Percentiles rank a stretch among this genome's conserved stretches.
Conservation (phyloP, 805 yeast species). For the Priceomyces fermenticarens region DNA sequence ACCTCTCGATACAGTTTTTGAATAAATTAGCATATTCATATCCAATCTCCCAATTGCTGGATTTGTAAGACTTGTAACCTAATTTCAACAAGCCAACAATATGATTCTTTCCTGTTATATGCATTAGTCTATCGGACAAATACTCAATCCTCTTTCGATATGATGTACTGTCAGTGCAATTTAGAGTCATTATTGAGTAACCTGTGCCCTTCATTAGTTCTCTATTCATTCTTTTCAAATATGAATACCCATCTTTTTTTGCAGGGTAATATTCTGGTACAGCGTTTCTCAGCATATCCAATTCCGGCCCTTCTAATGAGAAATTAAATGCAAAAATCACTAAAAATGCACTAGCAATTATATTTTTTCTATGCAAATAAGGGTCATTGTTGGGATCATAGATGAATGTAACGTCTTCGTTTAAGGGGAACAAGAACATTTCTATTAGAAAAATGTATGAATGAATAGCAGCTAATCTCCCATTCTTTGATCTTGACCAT, state of each 20-base stretch:
- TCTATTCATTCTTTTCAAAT: slow-evolving; percentile 46
- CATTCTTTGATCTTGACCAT: slow-evolving; percentile 49
- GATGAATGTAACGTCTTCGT: slow-evolving; percentile 40
- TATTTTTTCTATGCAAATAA: slow-evolving; percentile 35
- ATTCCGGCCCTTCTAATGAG: slow-evolving; percentile 47
- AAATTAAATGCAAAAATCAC: slow-evolving; percentile 54
- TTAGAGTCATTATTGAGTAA: slow-evolving; percentile 10
- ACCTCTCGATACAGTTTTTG: slow-evolving; percentile 52
- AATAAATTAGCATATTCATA: slow-evolving; percentile 53
- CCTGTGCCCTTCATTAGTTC: slow-evolving; percentile 35
- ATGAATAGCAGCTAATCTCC: slow-evolving; percentile 55
- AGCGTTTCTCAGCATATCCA: slow-evolving; percentile 20
- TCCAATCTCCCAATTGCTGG: slow-evolving; percentile 55
- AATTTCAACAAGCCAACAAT: slow-evolving; percentile 54
- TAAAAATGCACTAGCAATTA: slow-evolving; percentile 38
- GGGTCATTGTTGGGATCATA: slow-evolving; percentile 55
- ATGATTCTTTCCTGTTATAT: slow-evolving; percentile 43
- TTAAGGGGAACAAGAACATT: slow-evolving; percentile 56
- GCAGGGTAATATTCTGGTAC: slow-evolving; percentile 20
- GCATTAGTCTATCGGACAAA: slow-evolving; percentile 38
- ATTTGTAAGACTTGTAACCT: slow-evolving; percentile 32
- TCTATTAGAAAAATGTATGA: slow-evolving; percentile 62
- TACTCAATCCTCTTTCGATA: slow-evolving; percentile 42
- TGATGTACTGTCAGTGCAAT: slow-evolving; percentile 19
- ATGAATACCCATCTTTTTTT: slow-evolving; percentile 49